Percentiles rank a stretch among this genome's conserved stretches.
phyloP scores from a whole-genome alignment of 1,139 yeast species.

The Arxiozyma heterogenica region DNA sequence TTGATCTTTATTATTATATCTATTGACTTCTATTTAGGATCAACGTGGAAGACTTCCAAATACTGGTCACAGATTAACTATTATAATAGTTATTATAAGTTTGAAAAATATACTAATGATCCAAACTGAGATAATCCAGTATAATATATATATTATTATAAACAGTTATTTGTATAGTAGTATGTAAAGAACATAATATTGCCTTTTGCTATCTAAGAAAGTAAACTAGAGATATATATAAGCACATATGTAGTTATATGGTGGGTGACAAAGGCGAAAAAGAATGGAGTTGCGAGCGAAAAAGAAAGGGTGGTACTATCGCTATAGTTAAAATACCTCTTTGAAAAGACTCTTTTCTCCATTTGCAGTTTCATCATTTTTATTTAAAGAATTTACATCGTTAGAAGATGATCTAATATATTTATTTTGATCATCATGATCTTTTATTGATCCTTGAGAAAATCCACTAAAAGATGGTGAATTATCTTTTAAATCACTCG shows the following conservation, averaged over 20 bases:
- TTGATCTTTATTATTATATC: slow-evolving; percentile 55
- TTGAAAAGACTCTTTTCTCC: slow-evolving; percentile 6
- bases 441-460: slow-evolving; percentile 13
- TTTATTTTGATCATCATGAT: not conserved
- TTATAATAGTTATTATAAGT: slow-evolving; percentile 1
- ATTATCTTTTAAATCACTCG: not conserved
- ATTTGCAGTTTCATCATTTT: not conserved
- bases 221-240: not conserved
- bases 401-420: not conserved
- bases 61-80: slow-evolving; percentile 14
- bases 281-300: not conserved
- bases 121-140: no score
- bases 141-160: no score
- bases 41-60: slow-evolving; percentile 25
- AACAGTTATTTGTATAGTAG: no score
- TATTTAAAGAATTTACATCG: not conserved
- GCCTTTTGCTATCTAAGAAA: not conserved
- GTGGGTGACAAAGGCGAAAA: not conserved
- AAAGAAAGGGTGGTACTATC: not conserved
- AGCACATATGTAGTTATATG: no score
- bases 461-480: slow-evolving; percentile 15
- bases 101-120: not conserved
- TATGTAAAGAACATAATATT: not conserved
- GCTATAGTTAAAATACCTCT: slow-evolving; percentile 6
- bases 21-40: slow-evolving; percentile 63